Evolutionary conservation across 805 yeast genomes (phyloP).

Genomic region (Monosporozyma aerobia): DNA sequence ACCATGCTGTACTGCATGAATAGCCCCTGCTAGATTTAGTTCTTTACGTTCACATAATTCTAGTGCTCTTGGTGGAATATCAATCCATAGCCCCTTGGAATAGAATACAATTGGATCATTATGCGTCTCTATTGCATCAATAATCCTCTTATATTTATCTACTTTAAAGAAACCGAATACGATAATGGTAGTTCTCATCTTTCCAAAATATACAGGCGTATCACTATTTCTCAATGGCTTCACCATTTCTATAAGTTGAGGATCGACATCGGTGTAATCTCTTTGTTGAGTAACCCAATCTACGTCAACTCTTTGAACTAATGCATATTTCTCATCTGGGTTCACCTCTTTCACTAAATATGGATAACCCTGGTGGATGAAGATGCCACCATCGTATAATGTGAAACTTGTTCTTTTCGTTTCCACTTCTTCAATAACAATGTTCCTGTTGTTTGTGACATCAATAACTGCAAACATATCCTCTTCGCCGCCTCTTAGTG

Average conservation of each 20-base stretch:
- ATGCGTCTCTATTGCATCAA: conserved; percentile 88
- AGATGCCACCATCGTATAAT: conserved; percentile 84
- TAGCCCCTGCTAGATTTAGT: conserved; percentile 74
- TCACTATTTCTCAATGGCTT: conserved; percentile 43
- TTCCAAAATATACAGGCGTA: conserved; percentile 68
- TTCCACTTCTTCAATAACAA: conserved; percentile 82
- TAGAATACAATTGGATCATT: conserved; percentile 67
- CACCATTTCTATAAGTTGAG: conserved; percentile 57
- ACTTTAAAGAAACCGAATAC: conserved; percentile 93
- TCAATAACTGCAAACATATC: conserved; percentile 84
- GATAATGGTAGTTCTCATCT: conserved; percentile 55
- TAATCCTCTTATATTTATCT: conserved; percentile 63
- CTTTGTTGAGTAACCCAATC: conserved; percentile 91
- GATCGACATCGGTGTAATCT: conserved; percentile 90
- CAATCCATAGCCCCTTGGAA: conserved; percentile 88
- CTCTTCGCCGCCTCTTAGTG: conserved; percentile 77
- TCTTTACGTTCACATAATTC: conserved; percentile 47
- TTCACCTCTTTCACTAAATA: conserved; percentile 80
- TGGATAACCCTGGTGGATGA: conserved; percentile 87
- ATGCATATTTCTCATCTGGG: conserved; percentile 68
- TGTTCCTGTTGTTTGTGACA: conserved; percentile 63
- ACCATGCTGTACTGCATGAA: conserved; percentile 95
- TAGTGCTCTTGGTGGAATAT: conserved; percentile 61
- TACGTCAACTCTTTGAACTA: conserved; percentile 79
- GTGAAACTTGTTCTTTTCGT: conserved; percentile 85